Percentiles rank a stretch among this genome's conserved stretches.
phyloP scores from a whole-genome alignment of 2,329 filamentous ascomycete genomes.

The Paecilomyces fulvus region DNA sequence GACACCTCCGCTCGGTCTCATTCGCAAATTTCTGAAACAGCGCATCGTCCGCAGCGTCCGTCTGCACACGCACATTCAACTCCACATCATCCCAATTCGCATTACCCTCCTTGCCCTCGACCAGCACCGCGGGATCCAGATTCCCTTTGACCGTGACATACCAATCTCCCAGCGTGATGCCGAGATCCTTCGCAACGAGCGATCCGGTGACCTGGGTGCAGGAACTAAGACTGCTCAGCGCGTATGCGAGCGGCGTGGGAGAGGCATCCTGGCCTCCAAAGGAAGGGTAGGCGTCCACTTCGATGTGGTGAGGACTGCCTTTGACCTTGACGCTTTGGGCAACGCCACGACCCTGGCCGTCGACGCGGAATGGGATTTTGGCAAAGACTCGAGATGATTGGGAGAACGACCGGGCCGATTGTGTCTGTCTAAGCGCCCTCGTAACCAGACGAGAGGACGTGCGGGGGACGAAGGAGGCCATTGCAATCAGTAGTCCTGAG shows the following conservation, averaged over 20 bases:
- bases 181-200: conserved; percentile 19
- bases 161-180: conserved; percentile 18
- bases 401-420: not conserved
- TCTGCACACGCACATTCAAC: conserved; percentile 16
- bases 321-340: conserved; percentile 15
- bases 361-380: conserved; percentile 14
- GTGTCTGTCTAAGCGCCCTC: not conserved
- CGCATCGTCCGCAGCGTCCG: conserved; percentile 10
- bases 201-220: conserved; percentile 23
- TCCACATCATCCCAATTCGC: conserved; percentile 19
- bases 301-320: conserved; percentile 17
- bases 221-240: conserved; percentile 18
- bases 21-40: conserved; percentile 13
- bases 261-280: conserved; percentile 19
- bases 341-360: conserved; percentile 14
- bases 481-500: not conserved
- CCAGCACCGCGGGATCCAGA: conserved; percentile 17
- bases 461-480: not conserved
- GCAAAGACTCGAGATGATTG: not conserved
- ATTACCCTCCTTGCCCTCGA: conserved; percentile 18
- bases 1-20: conserved; percentile 21
- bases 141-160: conserved; percentile 15
- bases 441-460: not conserved
- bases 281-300: conserved; percentile 19
- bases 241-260: conserved; percentile 21